Evolutionary conservation across 2,329 filamentous ascomycete genomes (phyloP).

Genomic region (Eurotiales sp.): DNA sequence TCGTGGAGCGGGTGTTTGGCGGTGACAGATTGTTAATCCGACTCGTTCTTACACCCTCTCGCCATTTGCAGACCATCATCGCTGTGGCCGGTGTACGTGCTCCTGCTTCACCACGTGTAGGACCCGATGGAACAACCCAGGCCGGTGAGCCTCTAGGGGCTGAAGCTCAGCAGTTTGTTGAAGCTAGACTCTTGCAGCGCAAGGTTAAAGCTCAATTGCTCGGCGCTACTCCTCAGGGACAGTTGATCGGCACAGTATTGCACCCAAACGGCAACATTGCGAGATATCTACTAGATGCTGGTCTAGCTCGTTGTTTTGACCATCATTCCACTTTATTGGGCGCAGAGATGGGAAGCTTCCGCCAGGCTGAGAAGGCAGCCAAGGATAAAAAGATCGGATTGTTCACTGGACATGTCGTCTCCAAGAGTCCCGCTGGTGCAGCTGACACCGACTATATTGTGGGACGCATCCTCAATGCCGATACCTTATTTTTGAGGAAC

Average conservation of each 20-base stretch:
- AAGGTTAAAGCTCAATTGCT: conserved; percentile 78
- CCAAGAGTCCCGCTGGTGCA: conserved; percentile 57
- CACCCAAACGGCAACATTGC: conserved; percentile 93
- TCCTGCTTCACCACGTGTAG: conserved; percentile 81
- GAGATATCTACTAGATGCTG: conserved; percentile 82
- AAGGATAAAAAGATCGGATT: conserved; percentile 72
- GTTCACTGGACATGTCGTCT: conserved; percentile 73
- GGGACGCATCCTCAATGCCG: conserved; percentile 78
- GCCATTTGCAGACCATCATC: conserved; percentile 85
- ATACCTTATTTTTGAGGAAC: conserved; percentile 81
- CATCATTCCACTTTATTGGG: conserved; percentile 93
- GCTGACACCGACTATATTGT: conserved; percentile 76
- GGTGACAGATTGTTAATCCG: conserved; percentile 87
- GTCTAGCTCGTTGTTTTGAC: conserved; percentile 88
- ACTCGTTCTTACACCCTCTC: conserved; percentile 72
- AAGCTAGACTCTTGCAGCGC: conserved; percentile 79
- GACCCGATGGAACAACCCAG: conserved; percentile 74
- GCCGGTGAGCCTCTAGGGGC: conserved; percentile 86
- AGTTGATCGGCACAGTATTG: conserved; percentile 81
- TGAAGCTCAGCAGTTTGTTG: conserved; percentile 83
- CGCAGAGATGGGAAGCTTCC: conserved; percentile 76
- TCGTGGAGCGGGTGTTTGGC: conserved; percentile 86
- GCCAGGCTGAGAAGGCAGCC: conserved; percentile 81
- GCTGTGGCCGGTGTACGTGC: conserved; percentile 85
- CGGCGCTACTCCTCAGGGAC: conserved; percentile 82